These are phyloP conservation scores for Solanum tarapatanum DNA, from an alignment of 257 asterid species.

Conservation along the genomic window DNA sequence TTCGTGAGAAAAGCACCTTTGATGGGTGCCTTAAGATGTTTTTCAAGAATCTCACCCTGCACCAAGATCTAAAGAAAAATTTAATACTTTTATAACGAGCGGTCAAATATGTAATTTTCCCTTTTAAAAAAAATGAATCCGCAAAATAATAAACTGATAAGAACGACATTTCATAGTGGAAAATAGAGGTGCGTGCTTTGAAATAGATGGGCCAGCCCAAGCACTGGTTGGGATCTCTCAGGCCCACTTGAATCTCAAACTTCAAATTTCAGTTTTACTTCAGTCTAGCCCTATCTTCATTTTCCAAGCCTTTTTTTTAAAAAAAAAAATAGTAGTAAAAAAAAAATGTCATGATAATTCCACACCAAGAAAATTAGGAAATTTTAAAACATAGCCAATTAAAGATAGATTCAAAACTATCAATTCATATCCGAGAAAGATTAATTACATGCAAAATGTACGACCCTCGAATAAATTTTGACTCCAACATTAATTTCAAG, in stretches of 20 bases:
- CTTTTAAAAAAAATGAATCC: background rate
- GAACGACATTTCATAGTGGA: background rate
- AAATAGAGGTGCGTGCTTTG: background rate
- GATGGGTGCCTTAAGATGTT: background rate
- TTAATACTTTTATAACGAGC: background rate
- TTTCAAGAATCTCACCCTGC: background rate
- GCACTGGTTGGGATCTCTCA: background rate
- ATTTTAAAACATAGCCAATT: background rate
- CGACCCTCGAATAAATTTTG: background rate
- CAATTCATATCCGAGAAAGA: background rate
- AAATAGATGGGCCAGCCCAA: background rate
- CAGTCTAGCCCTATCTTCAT: background rate
- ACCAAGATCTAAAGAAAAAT: background rate
- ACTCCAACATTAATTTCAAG: background rate
- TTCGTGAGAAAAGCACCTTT: background rate
- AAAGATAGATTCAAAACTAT: background rate
- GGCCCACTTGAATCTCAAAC: background rate
- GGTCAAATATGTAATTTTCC: background rate
- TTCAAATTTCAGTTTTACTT: background rate
- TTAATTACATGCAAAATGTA: too few relatives aligned
- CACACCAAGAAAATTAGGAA: background rate
- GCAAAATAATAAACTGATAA: background rate
- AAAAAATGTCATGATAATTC: background rate
- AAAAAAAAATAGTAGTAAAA: too few relatives aligned
- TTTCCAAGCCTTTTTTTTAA: background rate